Evolutionary conservation across 345 rosid species (phyloP).

Genomic region (Lumnitzera littorea): DNA sequence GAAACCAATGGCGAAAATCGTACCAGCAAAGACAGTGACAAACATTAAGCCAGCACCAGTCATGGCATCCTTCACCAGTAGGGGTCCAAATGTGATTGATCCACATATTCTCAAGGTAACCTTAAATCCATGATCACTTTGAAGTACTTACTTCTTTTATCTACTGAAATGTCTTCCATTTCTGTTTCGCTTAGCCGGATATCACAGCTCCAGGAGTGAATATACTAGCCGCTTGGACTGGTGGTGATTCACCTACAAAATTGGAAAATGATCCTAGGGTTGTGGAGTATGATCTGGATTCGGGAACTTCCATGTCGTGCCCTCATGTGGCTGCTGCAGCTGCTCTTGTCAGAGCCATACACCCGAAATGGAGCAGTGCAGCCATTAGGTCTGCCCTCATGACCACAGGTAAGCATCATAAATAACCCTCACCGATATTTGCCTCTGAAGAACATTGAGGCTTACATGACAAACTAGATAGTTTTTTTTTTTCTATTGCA

Average conservation of each 20-base stretch:
- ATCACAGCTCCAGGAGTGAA: slow-evolving; percentile 73
- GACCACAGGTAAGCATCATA: slow-evolving; percentile 36
- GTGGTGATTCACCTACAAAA: slow-evolving; percentile 41
- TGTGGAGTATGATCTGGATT: slow-evolving; percentile 31
- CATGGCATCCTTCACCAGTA: slow-evolving; percentile 64
- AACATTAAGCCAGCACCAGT: slow-evolving; percentile 48
- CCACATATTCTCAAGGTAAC: slow-evolving; percentile 66
- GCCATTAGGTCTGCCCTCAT: slow-evolving; percentile 79
- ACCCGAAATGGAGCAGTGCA: slow-evolving; percentile 79
- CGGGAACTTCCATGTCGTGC: slow-evolving; percentile 93
- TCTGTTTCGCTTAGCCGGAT: slow-evolving; percentile 47
- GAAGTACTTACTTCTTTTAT: too few species aligned
- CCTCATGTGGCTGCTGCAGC: slow-evolving; percentile 82
- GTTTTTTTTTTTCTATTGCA: too few species aligned
- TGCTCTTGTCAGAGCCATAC: slow-evolving; percentile 64
- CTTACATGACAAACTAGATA: too few species aligned
- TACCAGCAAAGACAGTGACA: slow-evolving; percentile 36
- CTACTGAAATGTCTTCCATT: not conserved
- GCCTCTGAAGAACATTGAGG: too few species aligned
- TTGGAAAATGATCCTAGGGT: slow-evolving; percentile 29
- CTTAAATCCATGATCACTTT: too few species aligned
- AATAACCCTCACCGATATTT: too few species aligned
- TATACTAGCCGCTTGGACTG: slow-evolving; percentile 85
- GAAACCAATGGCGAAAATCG: slow-evolving; percentile 44
- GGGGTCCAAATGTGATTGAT: slow-evolving; percentile 62